These are phyloP conservation scores for Ambrosia hybrid DNA, from an alignment of 140 eudicot species.

Conservation along the genomic window DNA sequence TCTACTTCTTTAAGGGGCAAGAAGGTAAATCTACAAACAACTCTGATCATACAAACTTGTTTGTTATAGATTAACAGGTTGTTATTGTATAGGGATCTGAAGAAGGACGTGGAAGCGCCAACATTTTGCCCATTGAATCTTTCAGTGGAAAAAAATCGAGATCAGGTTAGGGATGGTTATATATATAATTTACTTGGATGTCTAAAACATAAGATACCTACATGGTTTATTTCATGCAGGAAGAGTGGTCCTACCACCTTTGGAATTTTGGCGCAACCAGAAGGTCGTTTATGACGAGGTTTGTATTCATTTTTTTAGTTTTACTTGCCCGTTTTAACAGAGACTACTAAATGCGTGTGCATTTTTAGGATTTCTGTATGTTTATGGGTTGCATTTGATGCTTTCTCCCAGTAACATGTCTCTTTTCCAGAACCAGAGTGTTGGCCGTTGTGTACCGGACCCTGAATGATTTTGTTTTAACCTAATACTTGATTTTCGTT, in stretches of 20 bases:
- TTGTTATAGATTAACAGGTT: conserved; percentile 13
- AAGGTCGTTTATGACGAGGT: conserved; percentile 56
- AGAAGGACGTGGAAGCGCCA: conserved; percentile 26
- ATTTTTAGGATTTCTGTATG: not conserved
- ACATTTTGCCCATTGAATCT: conserved; percentile 44
- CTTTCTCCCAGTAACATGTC: not conserved
- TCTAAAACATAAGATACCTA: conserved; percentile 9
- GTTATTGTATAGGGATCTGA: conserved; percentile 34
- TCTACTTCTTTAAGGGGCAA: conserved; percentile 19
- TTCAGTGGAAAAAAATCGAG: conserved; percentile 54
- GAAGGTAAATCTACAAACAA: conserved; percentile 25
- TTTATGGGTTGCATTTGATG: not conserved
- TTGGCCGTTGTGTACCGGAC: not conserved
- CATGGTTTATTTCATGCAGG: conserved; percentile 42
- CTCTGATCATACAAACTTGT: conserved; percentile 7
- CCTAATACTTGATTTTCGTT: not conserved
- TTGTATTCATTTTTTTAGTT: conserved; percentile 20
- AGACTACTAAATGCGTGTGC: not conserved
- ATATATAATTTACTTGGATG: not conserved
- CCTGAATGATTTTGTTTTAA: not conserved
- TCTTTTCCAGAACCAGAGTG: not conserved
- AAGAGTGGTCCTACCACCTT: conserved; percentile 59
- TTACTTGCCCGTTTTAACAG: too few species aligned
- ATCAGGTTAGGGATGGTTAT: conserved; percentile 44
- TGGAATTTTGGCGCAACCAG: conserved; percentile 81